phyloP scores from a whole-genome alignment of 2,329 filamentous ascomycete genomes.

The Monilinia vaccinii-corymbosi region DNA sequence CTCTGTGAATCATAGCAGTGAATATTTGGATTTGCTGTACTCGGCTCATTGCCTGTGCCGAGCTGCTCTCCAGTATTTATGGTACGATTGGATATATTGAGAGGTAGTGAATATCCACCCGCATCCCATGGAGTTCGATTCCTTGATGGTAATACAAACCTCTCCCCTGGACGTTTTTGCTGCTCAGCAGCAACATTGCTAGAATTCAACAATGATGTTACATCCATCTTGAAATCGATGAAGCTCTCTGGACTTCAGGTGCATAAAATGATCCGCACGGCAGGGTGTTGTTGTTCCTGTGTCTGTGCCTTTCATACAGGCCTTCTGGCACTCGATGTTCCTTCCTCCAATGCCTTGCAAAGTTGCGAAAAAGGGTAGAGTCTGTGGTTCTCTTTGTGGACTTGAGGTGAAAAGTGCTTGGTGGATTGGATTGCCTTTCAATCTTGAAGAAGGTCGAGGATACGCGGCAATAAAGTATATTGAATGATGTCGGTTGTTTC shows the following conservation, averaged over 20 bases:
- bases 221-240: conserved; percentile 25
- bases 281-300: conserved; percentile 5
- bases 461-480: conserved; percentile 13
- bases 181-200: conserved; percentile 25
- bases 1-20: conserved; percentile 20
- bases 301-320: background rate
- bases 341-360: conserved; percentile 1
- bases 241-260: background rate
- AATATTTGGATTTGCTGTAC: background rate
- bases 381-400: background rate
- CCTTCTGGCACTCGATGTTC: background rate
- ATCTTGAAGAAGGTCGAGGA: conserved; percentile 10
- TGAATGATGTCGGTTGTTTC: conserved; percentile 24
- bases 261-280: background rate
- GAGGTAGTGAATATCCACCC: conserved; percentile 30
- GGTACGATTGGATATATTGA: conserved; percentile 20
- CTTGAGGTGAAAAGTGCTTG: conserved; percentile 5
- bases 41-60: background rate
- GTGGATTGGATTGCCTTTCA: conserved; percentile 12
- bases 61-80: background rate
- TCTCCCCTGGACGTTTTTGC: conserved; percentile 14
- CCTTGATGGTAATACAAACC: conserved; percentile 16
- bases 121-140: conserved; percentile 31
- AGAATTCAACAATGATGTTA: conserved; percentile 28
- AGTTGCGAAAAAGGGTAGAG: background rate